Base-by-base conservation (phyloP, 495 filamentous ascomycete genomes). In the Aspergillus sclerotioniger region DNA sequence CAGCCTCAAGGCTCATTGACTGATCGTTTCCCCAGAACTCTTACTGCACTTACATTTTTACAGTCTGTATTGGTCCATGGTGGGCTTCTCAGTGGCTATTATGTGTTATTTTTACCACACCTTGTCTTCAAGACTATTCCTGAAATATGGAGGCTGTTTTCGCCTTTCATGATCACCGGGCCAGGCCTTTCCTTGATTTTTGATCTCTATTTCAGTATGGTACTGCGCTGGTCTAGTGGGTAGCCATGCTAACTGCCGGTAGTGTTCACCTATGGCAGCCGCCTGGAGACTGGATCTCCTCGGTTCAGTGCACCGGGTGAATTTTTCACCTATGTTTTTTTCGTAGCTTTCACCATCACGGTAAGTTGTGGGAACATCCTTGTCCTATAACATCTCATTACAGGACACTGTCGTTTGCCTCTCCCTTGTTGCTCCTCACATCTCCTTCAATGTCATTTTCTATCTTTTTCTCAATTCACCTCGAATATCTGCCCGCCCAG, bases 401-500 rank as follows among this genome's bases (percentile, higher is more conserved):
- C 7, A 20, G 3, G 33, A 51, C 17, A 51, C 16, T 33, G n/a
- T 19, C 33, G 7, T 45, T 29, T 3, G 33, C 2, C 25, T 25
- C 25, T 25, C 25, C 25, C 25, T 25, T 35, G 33, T 9, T 35
- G 9, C 33, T 13, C 9, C 2, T 1, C 33, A 35, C 9, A 35
- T 41, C 4, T 13, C 37, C 55, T 56, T 29, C 51, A 28, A 10
- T 43, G 13, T 20, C 12, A 8, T 19, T 21, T 17, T 16, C 9
- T 13, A 29, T 41, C 54, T 56, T 43, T 54, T 41, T 62, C 47
- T 53, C 57, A 60, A 54, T 32, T 33, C 16, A 87, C 90, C 88
- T 92, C 90, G 81, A 80, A 89, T 90, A 89, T 88, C 92, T 97
- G 92, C 92, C 90, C 92, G 91, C 84, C 84, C 90, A 92, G 91